Evolutionary conservation across 805 yeast genomes (phyloP).

Genomic region (Saccharomyces eubayanus): DNA sequence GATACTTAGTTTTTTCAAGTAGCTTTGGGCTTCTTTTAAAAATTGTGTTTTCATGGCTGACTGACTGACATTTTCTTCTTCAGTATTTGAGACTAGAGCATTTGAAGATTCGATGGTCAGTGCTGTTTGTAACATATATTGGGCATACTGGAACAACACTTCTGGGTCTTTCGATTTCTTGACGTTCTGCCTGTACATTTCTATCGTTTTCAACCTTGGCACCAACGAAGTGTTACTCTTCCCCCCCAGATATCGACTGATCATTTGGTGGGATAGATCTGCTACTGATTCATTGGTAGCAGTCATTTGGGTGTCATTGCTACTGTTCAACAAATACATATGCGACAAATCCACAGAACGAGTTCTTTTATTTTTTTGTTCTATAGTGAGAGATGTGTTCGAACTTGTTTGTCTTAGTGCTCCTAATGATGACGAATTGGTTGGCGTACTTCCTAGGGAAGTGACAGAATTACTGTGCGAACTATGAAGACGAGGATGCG

Average conservation of each 20-base stretch:
- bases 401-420: conserved; percentile 3
- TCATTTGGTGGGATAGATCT: conserved; percentile 44
- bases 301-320: conserved; percentile 30
- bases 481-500: not conserved
- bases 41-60: conserved; percentile 43
- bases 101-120: conserved; percentile 41
- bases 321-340: conserved; percentile 30
- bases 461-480: conserved; percentile 6
- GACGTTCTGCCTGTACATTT: conserved; percentile 78
- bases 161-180: conserved; percentile 77
- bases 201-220: conserved; percentile 77
- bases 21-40: conserved; percentile 66
- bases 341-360: conserved; percentile 38
- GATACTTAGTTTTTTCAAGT: conserved; percentile 62
- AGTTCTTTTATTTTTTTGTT: conserved; percentile 20
- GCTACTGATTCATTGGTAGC: conserved; percentile 36
- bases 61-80: conserved; percentile 9
- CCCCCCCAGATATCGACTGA: conserved; percentile 47
- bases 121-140: conserved; percentile 81
- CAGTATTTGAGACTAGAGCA: conserved; percentile 1
- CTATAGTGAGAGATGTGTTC: conserved; percentile 5
- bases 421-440: conserved; percentile 1
- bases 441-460: conserved; percentile 6
- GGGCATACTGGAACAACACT: conserved; percentile 85
- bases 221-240: conserved; percentile 41